Percentiles rank a stretch among this genome's conserved stretches.
Conservation (phyloP, 2,329 filamentous ascomycete species). For the Alternaria arborescens region DNA sequence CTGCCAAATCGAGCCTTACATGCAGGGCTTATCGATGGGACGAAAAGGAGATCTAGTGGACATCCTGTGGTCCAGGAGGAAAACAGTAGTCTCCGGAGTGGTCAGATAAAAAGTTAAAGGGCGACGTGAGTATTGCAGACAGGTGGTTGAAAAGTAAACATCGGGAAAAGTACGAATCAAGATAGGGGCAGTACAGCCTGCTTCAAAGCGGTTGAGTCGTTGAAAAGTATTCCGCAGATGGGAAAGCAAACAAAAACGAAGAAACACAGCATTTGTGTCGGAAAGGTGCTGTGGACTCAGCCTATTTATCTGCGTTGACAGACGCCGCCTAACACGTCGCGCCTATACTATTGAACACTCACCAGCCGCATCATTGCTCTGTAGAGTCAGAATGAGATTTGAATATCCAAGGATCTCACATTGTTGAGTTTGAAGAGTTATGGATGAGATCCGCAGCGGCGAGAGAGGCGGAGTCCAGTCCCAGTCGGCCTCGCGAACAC, state of each 20-base stretch:
- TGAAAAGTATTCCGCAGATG: constrained; percentile 11
- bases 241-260: constrained; percentile 19
- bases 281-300: constrained; percentile 18
- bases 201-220: constrained; percentile 11
- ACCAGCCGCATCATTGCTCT: constrained; percentile 1
- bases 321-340: constrained; percentile 11
- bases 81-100: constrained; percentile 1
- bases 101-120: constrained; percentile 6
- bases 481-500: constrained; percentile 4
- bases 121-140: not conserved
- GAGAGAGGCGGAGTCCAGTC: constrained; percentile 7
- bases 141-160: constrained; percentile 2
- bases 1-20: constrained; percentile 22
- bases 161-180: not conserved
- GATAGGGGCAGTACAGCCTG: constrained; percentile 15
- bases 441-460: not conserved
- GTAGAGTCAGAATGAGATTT: not conserved
- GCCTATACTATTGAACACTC: constrained; percentile 14
- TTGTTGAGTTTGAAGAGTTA: constrained; percentile 7
- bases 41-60: constrained; percentile 13
- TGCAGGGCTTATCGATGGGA: constrained; percentile 25
- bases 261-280: constrained; percentile 25
- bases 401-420: not conserved
- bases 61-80: constrained; percentile 3
- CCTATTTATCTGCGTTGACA: constrained; percentile 11